These are phyloP conservation scores for Lycium ferocissimum DNA, from an alignment of 257 asterid genomes.

Conservation along the genomic window DNA sequence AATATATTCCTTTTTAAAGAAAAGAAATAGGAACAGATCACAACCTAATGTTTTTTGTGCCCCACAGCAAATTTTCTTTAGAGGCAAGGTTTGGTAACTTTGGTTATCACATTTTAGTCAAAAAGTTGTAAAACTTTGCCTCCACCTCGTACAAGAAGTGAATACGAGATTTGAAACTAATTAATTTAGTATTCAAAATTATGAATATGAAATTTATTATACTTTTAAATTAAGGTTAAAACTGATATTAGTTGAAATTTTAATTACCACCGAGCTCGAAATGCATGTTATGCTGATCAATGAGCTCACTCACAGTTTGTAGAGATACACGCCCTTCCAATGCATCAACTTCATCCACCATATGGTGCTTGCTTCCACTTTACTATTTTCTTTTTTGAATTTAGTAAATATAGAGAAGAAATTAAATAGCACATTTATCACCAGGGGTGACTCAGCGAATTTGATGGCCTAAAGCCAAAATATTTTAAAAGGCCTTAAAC, in stretches of 20 bases:
- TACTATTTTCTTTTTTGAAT: background rate
- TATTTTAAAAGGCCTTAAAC: no score
- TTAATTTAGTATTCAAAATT: no score
- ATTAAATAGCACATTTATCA: background rate
- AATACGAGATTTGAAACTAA: no score
- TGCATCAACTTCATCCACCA: background rate
- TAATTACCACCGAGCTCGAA: no score
- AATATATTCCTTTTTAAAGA: background rate
- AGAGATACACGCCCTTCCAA: background rate
- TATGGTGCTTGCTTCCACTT: background rate
- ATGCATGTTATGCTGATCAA: no score
- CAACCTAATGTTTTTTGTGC: background rate
- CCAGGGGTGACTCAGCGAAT: no score
- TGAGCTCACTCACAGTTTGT: no score
- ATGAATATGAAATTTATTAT: no score
- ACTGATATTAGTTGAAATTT: no score
- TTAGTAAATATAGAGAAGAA: background rate
- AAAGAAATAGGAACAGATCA: constrained; percentile 24
- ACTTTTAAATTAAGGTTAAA: no score
- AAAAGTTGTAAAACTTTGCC: background rate
- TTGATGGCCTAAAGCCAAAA: no score
- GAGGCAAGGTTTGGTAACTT: constrained; percentile 29
- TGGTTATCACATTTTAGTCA: constrained; percentile 7
- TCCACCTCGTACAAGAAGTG: no score
- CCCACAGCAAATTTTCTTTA: constrained; percentile 22